phyloP scores from a whole-genome alignment of 805 yeast species.

The Metschnikowia shivogae region DNA sequence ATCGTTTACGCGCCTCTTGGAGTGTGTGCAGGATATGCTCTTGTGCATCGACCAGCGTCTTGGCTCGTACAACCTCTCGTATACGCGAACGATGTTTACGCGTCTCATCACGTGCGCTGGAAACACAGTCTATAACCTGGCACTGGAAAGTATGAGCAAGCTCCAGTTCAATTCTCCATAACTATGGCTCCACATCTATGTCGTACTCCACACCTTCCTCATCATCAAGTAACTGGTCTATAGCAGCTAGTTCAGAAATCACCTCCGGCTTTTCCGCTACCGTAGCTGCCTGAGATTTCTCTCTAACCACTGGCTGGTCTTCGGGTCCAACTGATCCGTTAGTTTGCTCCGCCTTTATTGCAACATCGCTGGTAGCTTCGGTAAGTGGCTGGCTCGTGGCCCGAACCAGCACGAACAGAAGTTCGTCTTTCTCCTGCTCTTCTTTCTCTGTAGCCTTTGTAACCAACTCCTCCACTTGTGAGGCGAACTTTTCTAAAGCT shows the following conservation, averaged over 20 bases:
- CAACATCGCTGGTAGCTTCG: background rate
- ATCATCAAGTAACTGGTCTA: constrained; percentile 34
- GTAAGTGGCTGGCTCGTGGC: background rate
- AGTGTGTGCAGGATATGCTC: background rate
- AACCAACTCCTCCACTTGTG: constrained; percentile 21
- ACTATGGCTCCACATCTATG: constrained; percentile 23
- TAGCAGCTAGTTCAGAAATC: constrained; percentile 21
- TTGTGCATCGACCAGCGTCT: background rate
- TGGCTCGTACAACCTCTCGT: background rate
- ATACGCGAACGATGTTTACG: background rate
- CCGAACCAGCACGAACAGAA: constrained; percentile 3
- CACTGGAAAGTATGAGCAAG: background rate
- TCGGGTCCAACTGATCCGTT: background rate
- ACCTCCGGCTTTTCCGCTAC: background rate
- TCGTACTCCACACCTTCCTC: constrained; percentile 39
- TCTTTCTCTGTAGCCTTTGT: constrained; percentile 24
- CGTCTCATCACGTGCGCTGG: background rate
- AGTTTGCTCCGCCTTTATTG: background rate
- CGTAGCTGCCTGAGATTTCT: background rate
- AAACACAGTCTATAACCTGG: background rate
- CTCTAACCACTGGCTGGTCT: background rate
- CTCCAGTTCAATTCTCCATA: constrained; percentile 13
- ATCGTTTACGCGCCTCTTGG: constrained; percentile 14
- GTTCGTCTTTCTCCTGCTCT: constrained; percentile 6
- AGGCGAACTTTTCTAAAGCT: constrained; percentile 30